Evolutionary conservation across 257 asterid species (phyloP), one percentile per base, ranked within the genome.

Genomic region (Ilex aquifolium): DNA sequence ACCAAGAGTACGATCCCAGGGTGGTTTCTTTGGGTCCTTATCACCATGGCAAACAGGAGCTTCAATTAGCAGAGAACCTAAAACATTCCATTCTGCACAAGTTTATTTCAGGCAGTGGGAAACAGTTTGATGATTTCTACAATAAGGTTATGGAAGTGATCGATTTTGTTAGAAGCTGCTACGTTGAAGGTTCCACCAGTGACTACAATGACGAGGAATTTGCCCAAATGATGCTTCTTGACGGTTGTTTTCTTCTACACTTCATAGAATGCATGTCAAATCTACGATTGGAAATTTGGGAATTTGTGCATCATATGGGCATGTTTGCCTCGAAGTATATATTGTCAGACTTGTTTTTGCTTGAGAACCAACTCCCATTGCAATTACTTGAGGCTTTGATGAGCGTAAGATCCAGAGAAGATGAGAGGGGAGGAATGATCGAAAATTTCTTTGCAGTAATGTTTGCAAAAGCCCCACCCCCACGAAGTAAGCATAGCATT

Each of bases 21-120:
- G 46, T 69, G 29, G 67, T 69, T 51, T 77, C 79, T 21, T 40
- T 77, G 15, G 76, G 82, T 4, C 76, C 82, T 13, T 72, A 69
- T 56, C 78, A 72, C 46, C 72, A 69, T 27, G 70, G 76, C 49
- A 61, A 72, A 15, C 14, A 44, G 30, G 62, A 66, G 7, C 68
- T 76, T 53, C 39, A 62, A 8, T 49, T 30, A n/a, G 73, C 61
- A 14, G 78, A 77, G 56, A 48, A 69, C 6, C 63, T 65, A 68
- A 77, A 77, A 65, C 31, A 46, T 31, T 63, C 54, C 11, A 30
- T 67, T 10, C 55, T 69, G 32, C 57, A 63, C 10, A 59, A 57
- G 68, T 59, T 66, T 57, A 30, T 63, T 32, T 56, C 44, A 4
- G 66, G 65, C 16, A 65, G 66, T 16, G 55, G 56, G 13, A 63